These are phyloP conservation scores for Elsinoe perseae DNA, from an alignment of 2,329 filamentous ascomycete genomes.

Conservation along the genomic window DNA sequence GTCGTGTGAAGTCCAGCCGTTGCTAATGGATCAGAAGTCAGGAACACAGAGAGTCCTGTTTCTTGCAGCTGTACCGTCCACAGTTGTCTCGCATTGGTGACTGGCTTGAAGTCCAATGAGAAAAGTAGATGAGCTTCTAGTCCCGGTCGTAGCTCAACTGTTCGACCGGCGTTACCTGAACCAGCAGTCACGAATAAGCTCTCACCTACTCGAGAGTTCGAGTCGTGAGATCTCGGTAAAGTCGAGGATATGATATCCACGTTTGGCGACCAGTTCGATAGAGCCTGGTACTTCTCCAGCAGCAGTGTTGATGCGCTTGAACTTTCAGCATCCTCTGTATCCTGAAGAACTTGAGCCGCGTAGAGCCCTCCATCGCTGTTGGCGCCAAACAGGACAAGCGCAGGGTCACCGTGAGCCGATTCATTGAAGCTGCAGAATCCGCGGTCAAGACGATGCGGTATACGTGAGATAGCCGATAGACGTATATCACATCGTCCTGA, in stretches of 20 bases:
- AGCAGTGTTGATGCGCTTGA: slow-evolving; percentile 23
- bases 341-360: background rate
- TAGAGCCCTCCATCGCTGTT: background rate
- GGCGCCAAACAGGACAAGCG: background rate
- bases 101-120: slow-evolving; percentile 22
- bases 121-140: slow-evolving; percentile 30
- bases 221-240: slow-evolving; percentile 21
- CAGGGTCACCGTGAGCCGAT: background rate
- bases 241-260: slow-evolving; percentile 39
- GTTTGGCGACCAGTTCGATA: slow-evolving; percentile 55
- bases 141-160: slow-evolving; percentile 39
- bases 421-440: background rate
- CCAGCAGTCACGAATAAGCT: slow-evolving; percentile 36
- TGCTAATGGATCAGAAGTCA: slow-evolving; percentile 2
- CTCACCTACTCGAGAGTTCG: slow-evolving; percentile 40
- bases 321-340: slow-evolving; percentile 33
- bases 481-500: background rate
- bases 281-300: slow-evolving; percentile 24
- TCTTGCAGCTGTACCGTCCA: slow-evolving; percentile 27
- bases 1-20: background rate
- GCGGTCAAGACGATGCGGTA: background rate
- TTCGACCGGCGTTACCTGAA: slow-evolving; percentile 35
- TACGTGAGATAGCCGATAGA: background rate
- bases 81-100: slow-evolving; percentile 27
- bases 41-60: background rate